phyloP scores from a whole-genome alignment of 257 asterid species.

The Solanum infundibuliforme region DNA sequence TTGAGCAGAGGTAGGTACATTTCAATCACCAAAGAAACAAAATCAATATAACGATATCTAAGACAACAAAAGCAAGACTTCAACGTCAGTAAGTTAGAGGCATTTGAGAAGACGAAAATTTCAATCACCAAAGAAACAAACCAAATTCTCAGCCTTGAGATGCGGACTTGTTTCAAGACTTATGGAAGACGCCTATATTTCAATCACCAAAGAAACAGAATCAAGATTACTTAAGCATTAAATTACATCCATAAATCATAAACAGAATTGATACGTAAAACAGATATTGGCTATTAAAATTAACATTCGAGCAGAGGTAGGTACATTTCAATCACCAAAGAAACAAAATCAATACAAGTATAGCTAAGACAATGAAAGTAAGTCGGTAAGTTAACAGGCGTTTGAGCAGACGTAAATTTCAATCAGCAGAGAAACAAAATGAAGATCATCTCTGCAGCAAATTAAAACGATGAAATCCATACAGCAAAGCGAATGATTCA shows the following conservation, averaged over 20 bases:
- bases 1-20: conserved; percentile 54
- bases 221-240: background rate
- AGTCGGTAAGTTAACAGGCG: conserved; percentile 30
- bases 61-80: background rate
- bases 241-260: background rate
- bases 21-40: background rate
- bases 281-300: background rate
- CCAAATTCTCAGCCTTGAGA: conserved; percentile 82
- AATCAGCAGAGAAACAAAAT: background rate
- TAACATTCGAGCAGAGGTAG: conserved; percentile 48
- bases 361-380: background rate
- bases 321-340: conserved; percentile 6
- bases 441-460: background rate
- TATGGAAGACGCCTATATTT: conserved; percentile 47
- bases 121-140: conserved; percentile 11
- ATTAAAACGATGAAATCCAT: background rate
- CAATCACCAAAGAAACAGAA: background rate
- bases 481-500: background rate
- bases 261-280: background rate
- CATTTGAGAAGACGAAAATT: conserved; percentile 58
- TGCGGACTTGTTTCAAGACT: conserved; percentile 71
- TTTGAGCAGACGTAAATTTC: conserved; percentile 54
- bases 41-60: background rate
- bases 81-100: conserved; percentile 24
- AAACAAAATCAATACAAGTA: background rate